These are phyloP conservation scores for Moringa oleifera DNA, from an alignment of 345 rosid species.

Conservation along the genomic window DNA sequence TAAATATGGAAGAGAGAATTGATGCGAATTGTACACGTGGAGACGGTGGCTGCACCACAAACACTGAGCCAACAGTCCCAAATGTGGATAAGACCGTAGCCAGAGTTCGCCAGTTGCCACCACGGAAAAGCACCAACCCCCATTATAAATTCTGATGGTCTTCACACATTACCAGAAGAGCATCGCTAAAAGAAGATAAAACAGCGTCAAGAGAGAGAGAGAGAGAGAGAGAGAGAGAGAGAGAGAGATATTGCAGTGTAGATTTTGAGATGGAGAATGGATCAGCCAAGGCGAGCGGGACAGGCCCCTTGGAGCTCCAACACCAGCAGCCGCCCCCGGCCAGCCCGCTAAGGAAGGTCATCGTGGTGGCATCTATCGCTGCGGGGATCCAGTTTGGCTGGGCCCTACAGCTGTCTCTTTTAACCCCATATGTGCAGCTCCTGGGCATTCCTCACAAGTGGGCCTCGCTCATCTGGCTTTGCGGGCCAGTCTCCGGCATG, in stretches of 20 bases:
- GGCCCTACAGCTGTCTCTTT: slow-evolving; percentile 82
- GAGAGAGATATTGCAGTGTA: neutral
- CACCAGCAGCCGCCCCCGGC: neutral
- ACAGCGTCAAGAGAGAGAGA: neutral
- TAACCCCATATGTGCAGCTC: slow-evolving; percentile 84
- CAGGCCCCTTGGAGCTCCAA: neutral
- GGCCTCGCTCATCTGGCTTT: slow-evolving; percentile 90
- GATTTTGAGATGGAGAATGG: neutral
- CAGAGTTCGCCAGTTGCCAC: neutral
- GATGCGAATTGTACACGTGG: no score
- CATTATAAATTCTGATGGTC: neutral
- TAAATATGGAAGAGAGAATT: no score
- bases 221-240: neutral
- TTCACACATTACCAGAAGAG: neutral
- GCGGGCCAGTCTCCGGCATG: slow-evolving; percentile 88
- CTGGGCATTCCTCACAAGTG: slow-evolving; percentile 82
- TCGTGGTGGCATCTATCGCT: slow-evolving; percentile 67
- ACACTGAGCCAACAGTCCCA: neutral
- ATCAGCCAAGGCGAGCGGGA: neutral
- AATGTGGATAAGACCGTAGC: slow-evolving; percentile 15
- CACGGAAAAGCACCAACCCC: slow-evolving; percentile 6
- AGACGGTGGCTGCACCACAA: no score
- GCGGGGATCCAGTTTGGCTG: slow-evolving; percentile 94
- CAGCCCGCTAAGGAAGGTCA: slow-evolving; percentile 36
- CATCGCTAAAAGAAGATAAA: no score